Conservation (phyloP, 73 alveolate genomes). For the Tetrahymena elliotti region DNA sequence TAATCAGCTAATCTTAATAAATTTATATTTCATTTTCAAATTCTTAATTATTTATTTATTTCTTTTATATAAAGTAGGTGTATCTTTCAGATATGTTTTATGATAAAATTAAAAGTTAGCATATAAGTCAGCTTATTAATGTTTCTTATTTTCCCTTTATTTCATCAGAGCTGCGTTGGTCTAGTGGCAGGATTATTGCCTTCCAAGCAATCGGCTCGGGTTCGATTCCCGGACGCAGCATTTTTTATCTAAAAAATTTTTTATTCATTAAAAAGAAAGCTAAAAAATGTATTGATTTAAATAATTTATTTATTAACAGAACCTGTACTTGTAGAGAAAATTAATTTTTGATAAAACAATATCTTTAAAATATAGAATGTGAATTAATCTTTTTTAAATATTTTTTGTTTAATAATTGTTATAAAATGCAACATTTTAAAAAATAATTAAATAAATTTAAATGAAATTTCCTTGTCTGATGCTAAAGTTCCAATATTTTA, state of each 20-base stretch:
- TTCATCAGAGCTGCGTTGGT: slow-evolving; percentile 3
- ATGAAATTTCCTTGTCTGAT: too few relatives aligned
- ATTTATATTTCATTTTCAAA: background rate
- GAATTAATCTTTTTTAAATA: too few relatives aligned
- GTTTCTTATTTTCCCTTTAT: background rate
- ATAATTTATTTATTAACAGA: too few relatives aligned
- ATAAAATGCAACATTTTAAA: too few relatives aligned
- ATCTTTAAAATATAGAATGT: too few relatives aligned
- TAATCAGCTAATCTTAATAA: background rate
- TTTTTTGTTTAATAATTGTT: too few relatives aligned
- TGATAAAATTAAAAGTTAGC: background rate
- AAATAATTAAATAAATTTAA: too few relatives aligned
- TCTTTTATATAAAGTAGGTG: background rate
- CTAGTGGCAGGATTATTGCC: slow-evolving; percentile 3
- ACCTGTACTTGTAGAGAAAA: too few relatives aligned
- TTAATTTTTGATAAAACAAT: too few relatives aligned
- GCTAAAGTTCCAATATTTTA: too few relatives aligned
- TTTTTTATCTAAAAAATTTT: background rate
- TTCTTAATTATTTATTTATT: background rate
- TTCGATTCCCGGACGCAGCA: slow-evolving; percentile 5
- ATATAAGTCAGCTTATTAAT: background rate
- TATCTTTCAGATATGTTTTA: background rate
- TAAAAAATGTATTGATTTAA: background rate
- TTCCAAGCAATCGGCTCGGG: slow-evolving; percentile 5
- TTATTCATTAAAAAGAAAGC: background rate